phyloP scores from a whole-genome alignment of 495 filamentous ascomycete species.

The Talaromyces liani region DNA sequence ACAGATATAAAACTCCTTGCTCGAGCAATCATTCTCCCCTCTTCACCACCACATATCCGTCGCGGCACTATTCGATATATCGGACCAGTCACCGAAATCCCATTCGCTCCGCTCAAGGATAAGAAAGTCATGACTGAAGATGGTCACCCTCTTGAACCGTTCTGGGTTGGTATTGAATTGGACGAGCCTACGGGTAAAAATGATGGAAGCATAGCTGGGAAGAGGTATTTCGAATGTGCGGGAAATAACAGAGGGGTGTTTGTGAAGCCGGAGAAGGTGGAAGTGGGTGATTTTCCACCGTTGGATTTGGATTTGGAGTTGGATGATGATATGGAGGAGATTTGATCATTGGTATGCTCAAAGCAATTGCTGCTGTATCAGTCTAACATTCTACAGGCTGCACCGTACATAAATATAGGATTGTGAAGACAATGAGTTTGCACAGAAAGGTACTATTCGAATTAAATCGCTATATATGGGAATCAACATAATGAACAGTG shows the following conservation, averaged over 20 bases:
- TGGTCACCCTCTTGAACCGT: slow-evolving; percentile 36
- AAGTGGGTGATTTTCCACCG: slow-evolving; percentile 78
- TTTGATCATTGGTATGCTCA: slow-evolving; percentile 29
- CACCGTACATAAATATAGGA: neutral
- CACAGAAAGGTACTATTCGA: neutral
- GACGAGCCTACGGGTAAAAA: slow-evolving; percentile 90
- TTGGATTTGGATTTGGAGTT: slow-evolving; percentile 46
- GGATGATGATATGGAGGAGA: slow-evolving; percentile 83
- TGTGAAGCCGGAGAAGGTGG: slow-evolving; percentile 81
- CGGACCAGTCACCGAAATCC: slow-evolving; percentile 76
- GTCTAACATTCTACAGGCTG: neutral
- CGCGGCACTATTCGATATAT: slow-evolving; percentile 80
- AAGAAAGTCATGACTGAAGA: slow-evolving; percentile 9
- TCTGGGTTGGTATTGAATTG: slow-evolving; percentile 80
- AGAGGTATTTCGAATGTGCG: slow-evolving; percentile 65
- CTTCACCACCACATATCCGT: slow-evolving; percentile 50
- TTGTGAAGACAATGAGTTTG: neutral
- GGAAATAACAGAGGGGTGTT: slow-evolving; percentile 73
- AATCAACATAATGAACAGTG: neutral
- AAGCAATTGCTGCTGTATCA: neutral
- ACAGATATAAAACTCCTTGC: slow-evolving; percentile 27
- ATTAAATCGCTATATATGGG: neutral
- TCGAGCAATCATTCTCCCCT: slow-evolving; percentile 36
- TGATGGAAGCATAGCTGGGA: slow-evolving; percentile 73
- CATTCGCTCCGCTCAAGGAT: slow-evolving; percentile 37